Evolutionary conservation across 768 basidiomycete species (phyloP), one percentile per base, ranked within the genome.

Genomic region (Tephrocybe sp.): DNA sequence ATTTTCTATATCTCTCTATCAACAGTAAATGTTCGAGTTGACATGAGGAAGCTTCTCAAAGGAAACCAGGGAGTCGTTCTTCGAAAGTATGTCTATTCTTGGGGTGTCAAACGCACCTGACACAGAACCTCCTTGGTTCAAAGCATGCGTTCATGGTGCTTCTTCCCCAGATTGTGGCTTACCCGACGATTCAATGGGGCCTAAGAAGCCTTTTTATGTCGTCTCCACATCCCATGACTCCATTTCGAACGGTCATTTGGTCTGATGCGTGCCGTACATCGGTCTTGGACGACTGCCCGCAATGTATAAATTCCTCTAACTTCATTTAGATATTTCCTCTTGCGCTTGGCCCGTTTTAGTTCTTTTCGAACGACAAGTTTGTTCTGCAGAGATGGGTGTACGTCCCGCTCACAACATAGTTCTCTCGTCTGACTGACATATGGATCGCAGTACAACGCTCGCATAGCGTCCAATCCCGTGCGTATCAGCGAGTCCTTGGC

Each of bases 401-500:
- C 32, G 57, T 51, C n/a, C n/a, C n/a, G 16, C 3, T 11, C 30
- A 39, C 18, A 2, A 9, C 40, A 9, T 27, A 9, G 24, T 45
- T 9, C n/a, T 24, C 15, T 28, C 16, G 12, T 11, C 43, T 50
- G 13, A 15, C 28, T 28, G 22, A 46, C 35, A 4, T 15, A 25
- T 31, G 1, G 25, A 22, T 26, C 1, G 8, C 44, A 83, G 80
- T 83, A 83, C 58, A 82, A 61, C 47, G 71, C 79, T 40, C 67
- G 72, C 45, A 82, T 83, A 54, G 81, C 81, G 39, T 66, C 72
- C 19, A 83, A 83, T 64, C 81, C 82, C n/a, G 80, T 82, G 57
- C 25, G 60, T 57, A 7, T 5, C 27, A 9, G 7, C 6, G 16
- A 3, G 40, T 25, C 6, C 9, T 32, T 19, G 32, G 40, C 32